Conservation (phyloP, 2,329 filamentous ascomycete genomes). For the Arthrobotrys iridis region DNA sequence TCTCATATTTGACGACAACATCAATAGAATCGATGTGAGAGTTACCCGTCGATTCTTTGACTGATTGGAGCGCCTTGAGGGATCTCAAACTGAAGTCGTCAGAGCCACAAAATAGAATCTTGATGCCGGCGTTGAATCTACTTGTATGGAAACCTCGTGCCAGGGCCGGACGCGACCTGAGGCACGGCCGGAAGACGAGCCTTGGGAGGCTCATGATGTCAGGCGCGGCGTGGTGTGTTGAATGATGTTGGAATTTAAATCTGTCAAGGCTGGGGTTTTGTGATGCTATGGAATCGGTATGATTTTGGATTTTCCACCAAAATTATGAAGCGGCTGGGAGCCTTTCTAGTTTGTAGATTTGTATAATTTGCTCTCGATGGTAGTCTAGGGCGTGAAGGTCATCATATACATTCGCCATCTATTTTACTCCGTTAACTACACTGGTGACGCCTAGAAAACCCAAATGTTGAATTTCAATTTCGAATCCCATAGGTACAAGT, state of each 20-base stretch:
- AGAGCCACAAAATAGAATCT: slow-evolving; percentile 92
- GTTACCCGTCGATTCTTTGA: slow-evolving; percentile 67
- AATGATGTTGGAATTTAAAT: slow-evolving; percentile 37
- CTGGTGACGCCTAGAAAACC: too few species aligned
- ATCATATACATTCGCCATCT: too few species aligned
- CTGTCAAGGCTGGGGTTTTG: not conserved
- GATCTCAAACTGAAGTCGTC: slow-evolving; percentile 88
- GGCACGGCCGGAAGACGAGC: slow-evolving; percentile 4
- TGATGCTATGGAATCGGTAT: not conserved
- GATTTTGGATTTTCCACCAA: not conserved
- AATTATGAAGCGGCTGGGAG: too few species aligned
- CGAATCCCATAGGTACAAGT: too few species aligned
- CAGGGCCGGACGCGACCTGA: not conserved
- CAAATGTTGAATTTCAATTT: too few species aligned
- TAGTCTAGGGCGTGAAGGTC: too few species aligned
- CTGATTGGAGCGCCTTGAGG: slow-evolving; percentile 72
- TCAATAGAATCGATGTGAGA: slow-evolving; percentile 78
- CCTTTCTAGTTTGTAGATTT: not conserved
- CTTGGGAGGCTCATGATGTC: slow-evolving; percentile 3
- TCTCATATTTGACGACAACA: slow-evolving; percentile 83
- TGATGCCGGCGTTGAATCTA: slow-evolving; percentile 63
- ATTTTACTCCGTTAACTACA: too few species aligned
- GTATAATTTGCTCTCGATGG: too few species aligned
- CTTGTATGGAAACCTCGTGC: slow-evolving; percentile 27
- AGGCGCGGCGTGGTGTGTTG: slow-evolving; percentile 30